Percentiles rank a stretch among this genome's conserved stretches.
phyloP scores from a whole-genome alignment of 345 rosid species.

The Ceriops zippeliana region DNA sequence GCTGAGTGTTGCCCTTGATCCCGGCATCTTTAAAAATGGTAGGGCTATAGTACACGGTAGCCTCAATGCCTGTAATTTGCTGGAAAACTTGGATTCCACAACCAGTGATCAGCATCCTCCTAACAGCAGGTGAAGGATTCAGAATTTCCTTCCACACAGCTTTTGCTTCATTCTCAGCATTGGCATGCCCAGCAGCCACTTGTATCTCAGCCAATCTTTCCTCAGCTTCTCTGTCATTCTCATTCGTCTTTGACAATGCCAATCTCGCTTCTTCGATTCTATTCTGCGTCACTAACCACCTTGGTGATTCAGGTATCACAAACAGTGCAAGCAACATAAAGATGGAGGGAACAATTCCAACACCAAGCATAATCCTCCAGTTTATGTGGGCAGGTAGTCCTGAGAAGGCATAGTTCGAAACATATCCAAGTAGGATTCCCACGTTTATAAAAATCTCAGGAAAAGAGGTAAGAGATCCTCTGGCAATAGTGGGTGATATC shows the following conservation, averaged over 20 bases:
- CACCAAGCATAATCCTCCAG: slow-evolving; percentile 33
- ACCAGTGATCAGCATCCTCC: slow-evolving; percentile 26
- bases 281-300: slow-evolving; percentile 27
- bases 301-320: slow-evolving; percentile 31
- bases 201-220: slow-evolving; percentile 30
- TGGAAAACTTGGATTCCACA: slow-evolving; percentile 31
- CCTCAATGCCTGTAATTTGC: slow-evolving; percentile 30
- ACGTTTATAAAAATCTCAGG: slow-evolving; percentile 26
- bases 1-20: slow-evolving; percentile 17
- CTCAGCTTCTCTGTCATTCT: slow-evolving; percentile 22
- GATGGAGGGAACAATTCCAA: slow-evolving; percentile 26
- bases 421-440: slow-evolving; percentile 30
- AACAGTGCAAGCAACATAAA: slow-evolving; percentile 20
- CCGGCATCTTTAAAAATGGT: slow-evolving; percentile 23
- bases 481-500: slow-evolving; percentile 25
- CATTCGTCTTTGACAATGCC: slow-evolving; percentile 21
- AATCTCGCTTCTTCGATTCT: slow-evolving; percentile 24
- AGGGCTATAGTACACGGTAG: slow-evolving; percentile 31
- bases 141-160: slow-evolving; percentile 26
- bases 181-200: slow-evolving; percentile 22
- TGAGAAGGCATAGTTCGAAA: slow-evolving; percentile 26
- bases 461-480: slow-evolving; percentile 31
- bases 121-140: slow-evolving; percentile 21
- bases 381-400: slow-evolving; percentile 21
- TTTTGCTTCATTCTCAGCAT: slow-evolving; percentile 31